Evolutionary conservation across 2,329 filamentous ascomycete genomes (phyloP), one percentile per base, ranked within the genome.

Genomic region (Talaromyces amestolkiae): DNA sequence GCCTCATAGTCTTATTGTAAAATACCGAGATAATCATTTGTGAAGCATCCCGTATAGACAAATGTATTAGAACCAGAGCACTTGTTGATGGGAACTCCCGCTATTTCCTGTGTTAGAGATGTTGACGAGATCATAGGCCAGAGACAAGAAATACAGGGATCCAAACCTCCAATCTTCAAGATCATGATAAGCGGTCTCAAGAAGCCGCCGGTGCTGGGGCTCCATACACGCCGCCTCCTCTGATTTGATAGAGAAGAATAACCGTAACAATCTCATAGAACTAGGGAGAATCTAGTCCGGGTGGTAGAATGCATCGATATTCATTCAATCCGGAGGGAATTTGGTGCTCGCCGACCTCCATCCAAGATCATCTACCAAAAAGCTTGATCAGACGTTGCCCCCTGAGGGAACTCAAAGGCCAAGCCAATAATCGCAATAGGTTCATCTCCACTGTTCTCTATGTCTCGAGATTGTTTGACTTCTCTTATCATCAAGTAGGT

Each of bases 91-190:
- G 69, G 56, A 9, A 73, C 60, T 2, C 72, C 71, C 9, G 60
- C 65, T 61, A 2, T 43, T 43, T 43, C 15, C 15, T n/a, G 7
- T 43, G 15, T 43, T 43, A 43, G 15, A 27, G 6, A 27, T 27
- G 24, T 27, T 27, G 2, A 43, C 39, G n/a, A n/a, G n/a, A n/a
- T n/a, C 24, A 27, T 27, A 27, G 24, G 24, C 24, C 24, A 27
- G 24, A 27, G 24, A 27, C 24, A 3, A 27, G 24, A 27, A 27
- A 5, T 27, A 27, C 24, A 27, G 6, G 24, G 24, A 27, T 27
- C 39, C n/a, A 43, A 43, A 43, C 39, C 4, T 43, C 58, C 61
- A 37, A 43, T 58, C 76, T 58, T 81, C 79, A 0, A 86, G 69
- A 0, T 78, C 76, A 66, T 79, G 73, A 31, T 56, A 66, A 8